Evolutionary conservation across 2,329 filamentous ascomycete species (phyloP), one percentile per base, ranked within the genome.

Genomic region (Tolypocladium pustulatum): DNA sequence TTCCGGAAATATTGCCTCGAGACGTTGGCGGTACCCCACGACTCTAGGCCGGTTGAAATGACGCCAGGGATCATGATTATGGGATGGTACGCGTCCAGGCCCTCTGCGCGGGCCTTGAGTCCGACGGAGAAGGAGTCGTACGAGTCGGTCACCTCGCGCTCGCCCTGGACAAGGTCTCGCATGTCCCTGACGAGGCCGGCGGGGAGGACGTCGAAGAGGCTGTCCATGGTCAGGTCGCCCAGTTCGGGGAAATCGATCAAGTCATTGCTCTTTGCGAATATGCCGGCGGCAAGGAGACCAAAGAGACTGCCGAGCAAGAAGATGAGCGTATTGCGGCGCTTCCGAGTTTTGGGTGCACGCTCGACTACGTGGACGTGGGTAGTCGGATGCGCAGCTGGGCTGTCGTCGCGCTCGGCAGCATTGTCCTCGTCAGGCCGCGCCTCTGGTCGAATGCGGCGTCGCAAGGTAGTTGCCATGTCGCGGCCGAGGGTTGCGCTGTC

Each of bases 61-160:
- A 99, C 94, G 5, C 94, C 94, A 0, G 94, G 94, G 12, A 99
- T 86, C 93, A 99, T 97, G 63, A 99, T 89, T 61, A 99, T 87
- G 1, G 94, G 91, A 66, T 97, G 91, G 60, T 89, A 82, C 20
- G 90, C 93, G 54, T 81, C 73, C 22, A 97, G 80, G 1, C 95
- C 95, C 71, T 97, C 89, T 5, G 86, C 77, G 43, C 86, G 86
- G 25, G 92, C 87, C 67, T 95, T 89, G 36, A 94, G 76, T 6
- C 94, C 95, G 54, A 97, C 89, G 1, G 91, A 85, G 69, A 99
- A 99, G 7, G 92, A 90, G 76, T 99, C 94, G 74, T 96, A 96
- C 67, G 88, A 89, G 63, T 96, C 87, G 51, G 90, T 84, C 51
- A 80, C 75, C 65, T 95, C 91, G 64, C 90, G 87, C 74, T 97